Percentiles rank a stretch among this genome's conserved stretches.
Conservation (phyloP, 306 rosid genomes). For the Dryas octopetala region DNA sequence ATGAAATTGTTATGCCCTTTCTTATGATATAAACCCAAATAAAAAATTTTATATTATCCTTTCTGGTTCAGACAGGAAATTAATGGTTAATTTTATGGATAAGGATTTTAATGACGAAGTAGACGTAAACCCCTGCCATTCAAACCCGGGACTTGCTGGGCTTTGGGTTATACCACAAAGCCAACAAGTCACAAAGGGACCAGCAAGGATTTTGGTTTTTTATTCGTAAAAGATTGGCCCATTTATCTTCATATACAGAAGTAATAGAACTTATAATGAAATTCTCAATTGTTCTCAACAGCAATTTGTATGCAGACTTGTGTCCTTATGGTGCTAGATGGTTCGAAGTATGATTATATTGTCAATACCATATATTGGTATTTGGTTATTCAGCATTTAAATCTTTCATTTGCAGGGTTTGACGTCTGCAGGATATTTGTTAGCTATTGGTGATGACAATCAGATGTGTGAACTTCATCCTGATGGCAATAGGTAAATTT, state of each 20-base stretch:
- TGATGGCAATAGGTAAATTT: constrained; percentile 79
- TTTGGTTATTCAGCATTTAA: constrained; percentile 9
- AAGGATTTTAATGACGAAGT: no score
- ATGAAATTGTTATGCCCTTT: constrained; percentile 2
- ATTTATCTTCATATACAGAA: neutral
- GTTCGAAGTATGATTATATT: neutral
- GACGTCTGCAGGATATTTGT: constrained; percentile 68
- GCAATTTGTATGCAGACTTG: neutral
- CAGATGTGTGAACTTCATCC: constrained; percentile 92
- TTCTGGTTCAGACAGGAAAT: constrained; percentile 3
- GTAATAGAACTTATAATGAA: neutral
- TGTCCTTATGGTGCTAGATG: neutral
- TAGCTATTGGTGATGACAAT: constrained; percentile 80
- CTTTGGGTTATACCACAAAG: no score
- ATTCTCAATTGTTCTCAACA: neutral
- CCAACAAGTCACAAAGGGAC: no score
- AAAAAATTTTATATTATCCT: neutral
- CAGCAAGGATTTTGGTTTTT: no score
- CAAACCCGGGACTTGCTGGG: no score
- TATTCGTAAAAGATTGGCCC: neutral
- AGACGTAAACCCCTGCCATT: no score
- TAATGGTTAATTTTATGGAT: neutral
- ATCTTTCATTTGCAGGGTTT: constrained; percentile 48
- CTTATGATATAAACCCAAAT: neutral
- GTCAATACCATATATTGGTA: neutral